Conservation (phyloP, 495 filamentous ascomycete genomes). For the Achaetomiella virescens region DNA sequence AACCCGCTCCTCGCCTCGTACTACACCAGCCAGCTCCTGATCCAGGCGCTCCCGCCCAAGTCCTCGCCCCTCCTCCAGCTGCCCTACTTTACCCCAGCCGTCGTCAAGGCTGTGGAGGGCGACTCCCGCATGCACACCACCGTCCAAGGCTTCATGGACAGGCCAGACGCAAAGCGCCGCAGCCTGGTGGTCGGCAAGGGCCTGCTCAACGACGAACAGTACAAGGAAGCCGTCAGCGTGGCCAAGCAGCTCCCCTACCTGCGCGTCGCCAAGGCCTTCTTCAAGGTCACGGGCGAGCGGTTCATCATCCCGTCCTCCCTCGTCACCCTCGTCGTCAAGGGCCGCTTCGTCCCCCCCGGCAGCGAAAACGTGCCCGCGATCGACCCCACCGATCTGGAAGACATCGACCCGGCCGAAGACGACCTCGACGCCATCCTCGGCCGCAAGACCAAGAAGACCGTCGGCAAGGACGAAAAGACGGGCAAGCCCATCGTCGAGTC, state of each 20-base stretch:
- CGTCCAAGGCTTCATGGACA: conserved; percentile 80
- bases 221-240: conserved; percentile 64
- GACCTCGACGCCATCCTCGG: conserved; percentile 84
- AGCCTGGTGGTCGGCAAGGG: conserved; percentile 60
- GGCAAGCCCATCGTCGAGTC: conserved; percentile 43
- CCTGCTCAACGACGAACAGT: conserved; percentile 69
- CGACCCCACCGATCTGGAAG: conserved; percentile 72
- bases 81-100: conserved; percentile 71
- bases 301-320: conserved; percentile 89
- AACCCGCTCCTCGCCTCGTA: conserved; percentile 77
- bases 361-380: conserved; percentile 63
- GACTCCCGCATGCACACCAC: conserved; percentile 67
- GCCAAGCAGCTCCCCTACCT: conserved; percentile 77
- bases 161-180: conserved; percentile 67
- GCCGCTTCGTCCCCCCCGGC: conserved; percentile 87
- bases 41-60: conserved; percentile 80
- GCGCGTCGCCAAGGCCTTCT: conserved; percentile 88
- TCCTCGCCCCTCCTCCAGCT: conserved; percentile 88
- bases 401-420: conserved; percentile 87
- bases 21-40: conserved; percentile 71
- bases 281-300: conserved; percentile 94
- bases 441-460: conserved; percentile 58
- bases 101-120: conserved; percentile 72
- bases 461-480: conserved; percentile 48
- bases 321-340: conserved; percentile 90